These are phyloP conservation scores for Sarocladium strictum DNA, from an alignment of 2,329 filamentous ascomycete species.

Conservation along the genomic window DNA sequence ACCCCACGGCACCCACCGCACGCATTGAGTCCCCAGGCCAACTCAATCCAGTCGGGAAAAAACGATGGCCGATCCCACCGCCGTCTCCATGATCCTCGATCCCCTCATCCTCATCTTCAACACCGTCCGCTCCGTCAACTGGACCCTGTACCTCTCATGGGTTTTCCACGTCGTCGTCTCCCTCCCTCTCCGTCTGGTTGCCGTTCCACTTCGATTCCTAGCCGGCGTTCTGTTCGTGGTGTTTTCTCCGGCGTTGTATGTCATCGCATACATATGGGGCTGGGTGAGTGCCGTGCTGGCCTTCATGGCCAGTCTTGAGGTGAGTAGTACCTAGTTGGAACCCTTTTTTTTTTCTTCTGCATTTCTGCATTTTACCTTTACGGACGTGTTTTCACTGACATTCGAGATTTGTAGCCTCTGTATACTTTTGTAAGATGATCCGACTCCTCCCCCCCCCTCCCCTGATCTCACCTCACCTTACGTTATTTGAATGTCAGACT, in stretches of 20 bases:
- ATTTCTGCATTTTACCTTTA: background rate
- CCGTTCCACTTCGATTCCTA: constrained; percentile 24
- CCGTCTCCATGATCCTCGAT: constrained; percentile 19
- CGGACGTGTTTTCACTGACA: background rate
- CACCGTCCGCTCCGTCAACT: constrained; percentile 20
- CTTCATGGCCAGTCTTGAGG: constrained; percentile 29
- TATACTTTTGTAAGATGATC: constrained; percentile 34
- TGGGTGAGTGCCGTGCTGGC: constrained; percentile 17
- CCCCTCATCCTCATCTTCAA: constrained; percentile 20
- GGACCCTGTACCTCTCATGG: constrained; percentile 19
- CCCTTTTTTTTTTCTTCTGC: background rate
- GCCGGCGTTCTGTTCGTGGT: constrained; percentile 22
- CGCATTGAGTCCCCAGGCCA: too few relatives aligned
- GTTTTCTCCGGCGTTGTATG: constrained; percentile 30
- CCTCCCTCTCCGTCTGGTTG: constrained; percentile 25
- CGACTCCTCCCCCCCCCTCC: constrained; percentile 8
- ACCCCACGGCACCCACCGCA: background rate
- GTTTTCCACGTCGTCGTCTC: constrained; percentile 13
- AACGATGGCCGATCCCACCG: constrained; percentile 13
- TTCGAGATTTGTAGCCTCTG: constrained; percentile 25
- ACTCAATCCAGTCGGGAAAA: too few relatives aligned
- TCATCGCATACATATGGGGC: constrained; percentile 23
- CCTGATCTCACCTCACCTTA: constrained; percentile 9
- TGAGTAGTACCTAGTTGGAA: constrained; percentile 16
- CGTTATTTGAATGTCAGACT: constrained; percentile 4